phyloP scores from a whole-genome alignment of 2,329 filamentous ascomycete species.

The Curvularia hawaiiensis region DNA sequence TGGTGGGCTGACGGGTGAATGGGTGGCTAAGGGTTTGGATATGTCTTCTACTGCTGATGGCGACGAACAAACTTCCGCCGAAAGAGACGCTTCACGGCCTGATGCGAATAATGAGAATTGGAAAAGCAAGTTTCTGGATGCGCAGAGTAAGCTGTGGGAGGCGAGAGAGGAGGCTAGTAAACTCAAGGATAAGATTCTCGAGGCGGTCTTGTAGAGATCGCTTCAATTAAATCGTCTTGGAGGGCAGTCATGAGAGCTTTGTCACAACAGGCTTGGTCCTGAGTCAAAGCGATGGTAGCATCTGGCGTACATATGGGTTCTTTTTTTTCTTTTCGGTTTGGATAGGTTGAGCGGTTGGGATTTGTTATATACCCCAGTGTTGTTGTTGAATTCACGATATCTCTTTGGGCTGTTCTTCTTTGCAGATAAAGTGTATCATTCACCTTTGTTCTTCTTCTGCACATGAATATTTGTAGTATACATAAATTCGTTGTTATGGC shows the following conservation, averaged over 20 bases:
- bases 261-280: neutral
- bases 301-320: neutral
- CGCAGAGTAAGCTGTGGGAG: conserved; percentile 43
- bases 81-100: conserved; percentile 18
- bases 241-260: neutral
- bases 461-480: neutral
- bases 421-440: neutral
- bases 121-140: conserved; percentile 43
- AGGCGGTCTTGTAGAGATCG: conserved; percentile 42
- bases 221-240: neutral
- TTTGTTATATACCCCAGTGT: conserved; percentile 35
- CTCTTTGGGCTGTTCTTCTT: conserved; percentile 9
- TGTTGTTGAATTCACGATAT: neutral
- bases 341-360: conserved; percentile 16
- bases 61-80: neutral
- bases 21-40: conserved; percentile 49
- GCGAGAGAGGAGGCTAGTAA: conserved; percentile 40
- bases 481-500: neutral
- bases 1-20: conserved; percentile 50
- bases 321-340: neutral
- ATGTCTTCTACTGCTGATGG: neutral
- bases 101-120: conserved; percentile 26
- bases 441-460: neutral
- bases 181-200: conserved; percentile 47
- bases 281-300: neutral